Evolutionary conservation across 2,329 filamentous ascomycete genomes (phyloP), one percentile per base, ranked within the genome.

Genomic region (Davidsoniella neocaledoniae): DNA sequence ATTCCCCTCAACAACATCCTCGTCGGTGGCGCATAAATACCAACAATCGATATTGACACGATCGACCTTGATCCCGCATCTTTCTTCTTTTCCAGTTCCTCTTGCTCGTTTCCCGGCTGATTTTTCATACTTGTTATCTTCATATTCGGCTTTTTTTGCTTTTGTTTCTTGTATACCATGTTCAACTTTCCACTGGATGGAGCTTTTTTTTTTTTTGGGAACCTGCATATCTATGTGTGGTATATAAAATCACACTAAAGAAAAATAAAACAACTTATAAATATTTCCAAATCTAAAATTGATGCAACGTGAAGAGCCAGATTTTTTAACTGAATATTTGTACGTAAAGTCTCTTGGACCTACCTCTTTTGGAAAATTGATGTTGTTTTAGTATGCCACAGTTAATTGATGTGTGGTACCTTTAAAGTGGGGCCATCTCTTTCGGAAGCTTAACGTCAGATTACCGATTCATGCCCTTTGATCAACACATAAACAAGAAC

Each of bases 1-100:
- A 80, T 82, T 45, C 79, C 79, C 55, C 72, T 83, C 55, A 82
- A 82, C 72, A 77, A 81, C 63, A 76, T 81, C 53, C 71, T 83
- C 52, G 78, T 83, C 56, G 77, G 76, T 54, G 77, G 74, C 63
- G 77, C 77, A 62, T 81, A 74, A 67, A 26, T 19, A 29, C 6
- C 26, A 10, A 29, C 26, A 29, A 29, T 10, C 9, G 26, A 29
- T 29, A 29, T 29, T 8, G 6, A 3, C 26, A 29, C 26, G 2
- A 10, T 29, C 9, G 26, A 10, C 9, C 36, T 36, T 10, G 4
- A 12, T 21, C 16, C 21, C 12, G 19, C 43, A 19, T 37, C 21
- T 26, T 25, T n/a, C 9, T 16, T 4, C 23, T 26, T 9, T 14
- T 26, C 25, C 21, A 16, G 9, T 10, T 8, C 5, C 7, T 29